These are phyloP conservation scores for Trichoderma orchidacearum DNA, from an alignment of 495 filamentous ascomycete species.

Conservation along the genomic window DNA sequence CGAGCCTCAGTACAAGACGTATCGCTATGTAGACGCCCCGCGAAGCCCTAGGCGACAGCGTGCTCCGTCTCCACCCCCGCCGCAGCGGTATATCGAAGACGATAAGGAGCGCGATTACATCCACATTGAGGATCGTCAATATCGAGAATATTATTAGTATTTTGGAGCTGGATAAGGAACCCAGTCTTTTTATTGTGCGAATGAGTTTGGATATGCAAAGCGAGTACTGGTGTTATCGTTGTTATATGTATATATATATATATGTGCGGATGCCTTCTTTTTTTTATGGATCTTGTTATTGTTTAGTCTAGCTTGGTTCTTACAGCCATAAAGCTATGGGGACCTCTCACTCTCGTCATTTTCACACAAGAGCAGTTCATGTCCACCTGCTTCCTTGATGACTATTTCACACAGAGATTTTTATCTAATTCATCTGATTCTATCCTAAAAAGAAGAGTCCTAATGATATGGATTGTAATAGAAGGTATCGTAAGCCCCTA, in stretches of 20 bases:
- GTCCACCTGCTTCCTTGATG: no score
- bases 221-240: neutral
- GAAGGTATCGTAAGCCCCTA: neutral
- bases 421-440: no score
- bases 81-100: neutral
- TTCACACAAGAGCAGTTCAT: no score
- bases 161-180: no score
- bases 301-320: no score
- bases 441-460: no score
- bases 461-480: neutral
- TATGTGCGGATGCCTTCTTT: neutral
- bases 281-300: neutral
- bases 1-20: slow-evolving; percentile 27
- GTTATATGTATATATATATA: neutral
- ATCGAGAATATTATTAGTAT: neutral
- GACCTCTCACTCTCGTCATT: no score
- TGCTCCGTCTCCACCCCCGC: neutral
- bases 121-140: neutral
- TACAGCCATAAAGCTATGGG: no score
- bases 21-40: slow-evolving; percentile 33
- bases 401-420: no score
- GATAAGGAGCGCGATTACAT: neutral
- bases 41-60: slow-evolving; percentile 2
- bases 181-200: neutral
- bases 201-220: neutral